Evolutionary conservation across 805 yeast species (phyloP), one percentile per base, ranked within the genome.

Genomic region (Saccharomycopsis fibuligera): DNA sequence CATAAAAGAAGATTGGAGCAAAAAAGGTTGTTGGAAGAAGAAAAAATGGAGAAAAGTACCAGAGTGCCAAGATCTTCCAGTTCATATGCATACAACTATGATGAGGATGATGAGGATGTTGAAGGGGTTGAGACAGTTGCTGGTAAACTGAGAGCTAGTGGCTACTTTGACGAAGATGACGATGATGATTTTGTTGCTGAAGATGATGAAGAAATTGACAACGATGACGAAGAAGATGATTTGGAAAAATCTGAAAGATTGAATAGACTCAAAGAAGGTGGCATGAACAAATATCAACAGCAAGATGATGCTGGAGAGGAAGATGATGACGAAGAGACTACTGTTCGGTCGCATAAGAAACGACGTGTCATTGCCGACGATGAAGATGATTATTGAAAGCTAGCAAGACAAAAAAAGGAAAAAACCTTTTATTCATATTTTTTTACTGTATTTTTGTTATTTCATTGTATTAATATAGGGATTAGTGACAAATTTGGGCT

Each of bases 1-100:
- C 82, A 81, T 54, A 82, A 83, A 66, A 70, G 84, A 58, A 83
- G 79, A 64, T 74, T 76, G 51, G 75, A 74, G 57, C 65, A 78
- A 58, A 76, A 70, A 47, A 47, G 44, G 38, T 27, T 53, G 14
- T 24, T 36, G 17, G 51, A 53, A 40, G 56, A 53, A 41, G 56
- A 50, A 9, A 49, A 40, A 36, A 17, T 43, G 24, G 52, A 47
- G 10, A 49, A 19, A 24, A 35, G 38, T 10, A 42, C 43, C 14
- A 42, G 47, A 39, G n/a, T 21, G 12, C n/a, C 41, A 19, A 31
- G 33, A 22, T 9, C 44, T 19, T 17, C 35, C 6, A 41, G 17
- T n/a, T 21, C 42, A 12, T 38, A 16, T 23, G 14, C 41, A 19
- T 43, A 48, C 31, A 41, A 29, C 10, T 30, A 38, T 25, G 44